A percentile compares a stretch with the other conserved stretches of the same genome.
These are phyloP conservation scores for Botrytis sinoallii DNA, from an alignment of 2,329 filamentous ascomycete species.

Conservation along the genomic window DNA sequence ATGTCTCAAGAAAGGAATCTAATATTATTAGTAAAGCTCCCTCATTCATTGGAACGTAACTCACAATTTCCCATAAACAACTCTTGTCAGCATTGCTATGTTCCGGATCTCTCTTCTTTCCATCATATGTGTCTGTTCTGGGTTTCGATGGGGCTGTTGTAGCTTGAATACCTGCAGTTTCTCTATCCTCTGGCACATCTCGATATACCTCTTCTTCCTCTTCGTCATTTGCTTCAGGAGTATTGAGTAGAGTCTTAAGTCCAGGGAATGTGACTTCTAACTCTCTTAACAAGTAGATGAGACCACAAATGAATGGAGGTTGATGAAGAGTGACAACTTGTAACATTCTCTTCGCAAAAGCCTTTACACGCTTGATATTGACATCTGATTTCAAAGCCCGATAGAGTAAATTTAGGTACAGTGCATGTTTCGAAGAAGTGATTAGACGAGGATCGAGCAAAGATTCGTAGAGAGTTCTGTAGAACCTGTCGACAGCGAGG, in stretches of 20 bases:
- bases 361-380: slow-evolving; percentile 89
- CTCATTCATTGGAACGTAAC: slow-evolving; percentile 28
- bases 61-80: slow-evolving; percentile 87
- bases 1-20: slow-evolving; percentile 69
- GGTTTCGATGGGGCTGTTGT: slow-evolving; percentile 18
- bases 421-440: slow-evolving; percentile 87
- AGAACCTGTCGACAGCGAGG: slow-evolving; percentile 84
- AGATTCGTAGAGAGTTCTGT: slow-evolving; percentile 92
- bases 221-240: slow-evolving; percentile 74
- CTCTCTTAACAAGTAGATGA: slow-evolving; percentile 86
- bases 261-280: slow-evolving; percentile 76
- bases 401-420: slow-evolving; percentile 91
- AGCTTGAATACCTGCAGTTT: slow-evolving; percentile 28
- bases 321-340: slow-evolving; percentile 87
- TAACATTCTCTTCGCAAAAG: slow-evolving; percentile 89
- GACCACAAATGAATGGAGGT: slow-evolving; percentile 85
- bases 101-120: slow-evolving; percentile 85
- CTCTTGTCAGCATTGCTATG: slow-evolving; percentile 90
- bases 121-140: slow-evolving; percentile 62
- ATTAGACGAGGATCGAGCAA: slow-evolving; percentile 84
- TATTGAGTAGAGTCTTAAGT: slow-evolving; percentile 72
- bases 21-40: not conserved
- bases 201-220: slow-evolving; percentile 56
- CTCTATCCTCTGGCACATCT: slow-evolving; percentile 59
- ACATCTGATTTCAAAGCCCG: slow-evolving; percentile 84